phyloP scores from a whole-genome alignment of 345 rosid species.

The Euphorbia lathyris region DNA sequence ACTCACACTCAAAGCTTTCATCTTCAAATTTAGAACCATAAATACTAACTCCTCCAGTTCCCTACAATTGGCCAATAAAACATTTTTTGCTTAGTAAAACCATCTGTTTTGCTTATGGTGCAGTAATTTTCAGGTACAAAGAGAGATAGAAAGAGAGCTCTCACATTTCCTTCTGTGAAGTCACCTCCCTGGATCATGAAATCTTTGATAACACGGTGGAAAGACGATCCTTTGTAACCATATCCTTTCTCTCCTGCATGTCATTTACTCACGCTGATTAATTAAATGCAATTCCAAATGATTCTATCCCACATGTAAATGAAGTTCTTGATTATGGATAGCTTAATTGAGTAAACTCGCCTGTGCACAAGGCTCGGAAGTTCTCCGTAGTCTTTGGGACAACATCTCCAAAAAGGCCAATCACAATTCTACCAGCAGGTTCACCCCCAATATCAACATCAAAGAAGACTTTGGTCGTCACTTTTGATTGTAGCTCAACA shows the following conservation, averaged over 20 bases:
- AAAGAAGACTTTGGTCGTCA: conserved; percentile 78
- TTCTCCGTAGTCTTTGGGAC: conserved; percentile 85
- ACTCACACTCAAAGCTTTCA: conserved; percentile 75
- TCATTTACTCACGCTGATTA: not conserved
- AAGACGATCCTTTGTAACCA: conserved; percentile 81
- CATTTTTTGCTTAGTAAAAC: conserved; percentile 13
- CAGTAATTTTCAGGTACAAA: not conserved
- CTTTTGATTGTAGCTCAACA: conserved; percentile 66
- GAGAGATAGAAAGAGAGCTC: conserved; percentile 15
- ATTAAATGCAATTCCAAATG: conserved; percentile 11
- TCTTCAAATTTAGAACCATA: conserved; percentile 77
- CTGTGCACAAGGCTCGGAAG: conserved; percentile 82
- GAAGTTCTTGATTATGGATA: not conserved
- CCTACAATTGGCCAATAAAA: conserved; percentile 40
- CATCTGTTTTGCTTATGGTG: not conserved
- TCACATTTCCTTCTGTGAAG: conserved; percentile 76
- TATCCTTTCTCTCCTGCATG: conserved; percentile 79
- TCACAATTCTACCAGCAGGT: conserved; percentile 66
- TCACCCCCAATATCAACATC: conserved; percentile 88
- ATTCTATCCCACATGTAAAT: not conserved
- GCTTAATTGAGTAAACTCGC: conserved; percentile 33
- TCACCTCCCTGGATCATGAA: conserved; percentile 99
- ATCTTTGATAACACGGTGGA: conserved; percentile 87
- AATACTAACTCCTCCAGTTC: conserved; percentile 88
- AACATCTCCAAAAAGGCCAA: conserved; percentile 80